Percentiles rank a stretch among this genome's conserved stretches.
Conservation (phyloP, 1,284 basidiomycete genomes). For the Tylopilus sp. region DNA sequence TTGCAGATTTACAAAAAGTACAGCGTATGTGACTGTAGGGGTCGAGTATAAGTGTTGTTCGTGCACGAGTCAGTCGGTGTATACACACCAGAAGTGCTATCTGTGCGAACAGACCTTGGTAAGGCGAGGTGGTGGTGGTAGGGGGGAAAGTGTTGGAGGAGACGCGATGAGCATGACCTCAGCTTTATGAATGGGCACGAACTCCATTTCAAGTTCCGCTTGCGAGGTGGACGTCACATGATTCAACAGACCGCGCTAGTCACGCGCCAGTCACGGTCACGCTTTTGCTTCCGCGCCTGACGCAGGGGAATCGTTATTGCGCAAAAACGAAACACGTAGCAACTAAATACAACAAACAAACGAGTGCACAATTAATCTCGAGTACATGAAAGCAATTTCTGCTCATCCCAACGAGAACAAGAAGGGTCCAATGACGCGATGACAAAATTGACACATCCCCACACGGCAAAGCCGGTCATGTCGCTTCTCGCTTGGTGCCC, state of each 20-base stretch:
- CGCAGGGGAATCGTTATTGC: too few species aligned
- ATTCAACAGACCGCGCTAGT: slow-evolving; percentile 35
- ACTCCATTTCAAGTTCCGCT: slow-evolving; percentile 34
- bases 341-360: not conserved
- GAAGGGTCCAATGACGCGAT: not conserved
- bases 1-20: slow-evolving; percentile 32
- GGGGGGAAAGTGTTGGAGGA: slow-evolving; percentile 25
- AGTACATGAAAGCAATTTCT: not conserved
- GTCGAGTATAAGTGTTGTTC: slow-evolving; percentile 14
- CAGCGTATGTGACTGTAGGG: slow-evolving; percentile 30
- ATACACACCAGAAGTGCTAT: slow-evolving; percentile 26
- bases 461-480: slow-evolving; percentile 1
- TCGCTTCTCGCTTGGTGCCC: slow-evolving; percentile 14
- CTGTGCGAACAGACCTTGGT: slow-evolving; percentile 16
- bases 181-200: slow-evolving; percentile 35
- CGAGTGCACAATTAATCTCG: not conserved
- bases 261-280: slow-evolving; percentile 33
- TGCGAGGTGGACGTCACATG: slow-evolving; percentile 27
- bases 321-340: not conserved
- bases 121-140: slow-evolving; percentile 29
- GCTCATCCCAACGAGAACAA: not conserved
- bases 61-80: not conserved
- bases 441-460: not conserved
- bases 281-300: not conserved
- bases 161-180: slow-evolving; percentile 28